Evolutionary conservation across 2,329 filamentous ascomycete species (phyloP), one percentile per base, ranked within the genome.

Genomic region (Alternaria burnsii): DNA sequence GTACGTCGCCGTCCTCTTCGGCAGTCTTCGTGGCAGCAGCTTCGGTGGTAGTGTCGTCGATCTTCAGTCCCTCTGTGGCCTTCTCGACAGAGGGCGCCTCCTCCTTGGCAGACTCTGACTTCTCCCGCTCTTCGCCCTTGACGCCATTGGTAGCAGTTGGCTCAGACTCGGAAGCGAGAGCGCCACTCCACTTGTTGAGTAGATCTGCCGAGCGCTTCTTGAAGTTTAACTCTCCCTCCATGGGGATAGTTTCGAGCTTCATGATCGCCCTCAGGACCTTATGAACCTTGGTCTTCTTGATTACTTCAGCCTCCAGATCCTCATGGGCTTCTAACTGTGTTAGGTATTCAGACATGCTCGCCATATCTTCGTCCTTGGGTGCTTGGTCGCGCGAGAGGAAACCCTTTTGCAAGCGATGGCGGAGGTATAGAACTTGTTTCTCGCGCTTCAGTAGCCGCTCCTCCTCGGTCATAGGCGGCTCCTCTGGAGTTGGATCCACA

Each of bases 261-360:
- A 97, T 83, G 68, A 99, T 95, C 5, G 91, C 93, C 82, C 96
- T 97, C 58, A 99, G 86, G 11, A 99, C 94, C 83, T 99, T 99
- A 87, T 98, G 94, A 80, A 99, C 97, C 85, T 98, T 99, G 63
- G 95, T 99, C 14, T 83, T 84, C 65, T 92, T 89, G 72, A 98
- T 97, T 71, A 97, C 95, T 67, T 89, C 88, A 30, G 91, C 92
- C 76, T 98, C 94, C 5, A 98, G 87, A 66, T 97, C 91, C 1
- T 87, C 78, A 84, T 88, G 90, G 8, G 84, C 87, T 81, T 99
- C 95, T 6, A 99, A 87, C 78, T 96, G 92, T 30, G 85, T 86
- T 58, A 96, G 84, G 72, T 89, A 92, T 18, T 91, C 89, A 5
- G 89, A 89, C 89, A 95, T 93, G 48, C 83, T 81, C 63, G 87